Base-by-base conservation (phyloP, 768 basidiomycete genomes). In the Collybia mongolica region DNA sequence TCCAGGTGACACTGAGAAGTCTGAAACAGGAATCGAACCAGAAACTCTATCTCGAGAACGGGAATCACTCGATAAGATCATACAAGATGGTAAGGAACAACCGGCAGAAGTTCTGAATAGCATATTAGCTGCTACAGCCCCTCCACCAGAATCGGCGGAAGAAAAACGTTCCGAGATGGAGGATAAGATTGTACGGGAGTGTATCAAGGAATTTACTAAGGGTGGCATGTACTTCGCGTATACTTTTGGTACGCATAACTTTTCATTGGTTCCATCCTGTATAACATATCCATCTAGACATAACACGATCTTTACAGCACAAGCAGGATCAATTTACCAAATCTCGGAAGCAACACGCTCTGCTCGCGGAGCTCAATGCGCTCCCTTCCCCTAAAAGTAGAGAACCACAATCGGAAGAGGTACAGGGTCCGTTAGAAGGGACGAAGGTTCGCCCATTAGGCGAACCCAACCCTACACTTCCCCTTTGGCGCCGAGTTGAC, bases 221-320 rank as follows among this genome's bases (percentile, higher is more conserved):
- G 93, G 92, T 9, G 87, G 83, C 40, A 96, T 97, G 90, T 94
- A 88, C 66, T 96, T 92, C 63, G 78, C 91, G 0, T 88, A 92
- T 65, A 83, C 79, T 51, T 93, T 93, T 57, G 94, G 93, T 88
- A 65, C 51, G 73, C 60, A 38, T 9, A 26, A 5, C 22, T 46
- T 36, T 44, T 39, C 18, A 39, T 18, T 3, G n/a, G 17, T 18
- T 17, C 23, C 18, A 6, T 32, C 22, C n/a, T 24, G 15, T 22
- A 6, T 40, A 23, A n/a, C 32, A 41, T n/a, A 14, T 29, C 22
- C 29, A 7, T 32, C 14, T 54, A 92, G 92, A 93, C 60, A 79
- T 93, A 23, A 92, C 90, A n/a, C 79, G 87, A 43, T 88, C 90
- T 9, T 62, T 92, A 24, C 88, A 91, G 62, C 84, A 85, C 57